These are phyloP conservation scores for Fraxinus nigra DNA, from an alignment of 305 asterid genomes.

Conservation along the genomic window DNA sequence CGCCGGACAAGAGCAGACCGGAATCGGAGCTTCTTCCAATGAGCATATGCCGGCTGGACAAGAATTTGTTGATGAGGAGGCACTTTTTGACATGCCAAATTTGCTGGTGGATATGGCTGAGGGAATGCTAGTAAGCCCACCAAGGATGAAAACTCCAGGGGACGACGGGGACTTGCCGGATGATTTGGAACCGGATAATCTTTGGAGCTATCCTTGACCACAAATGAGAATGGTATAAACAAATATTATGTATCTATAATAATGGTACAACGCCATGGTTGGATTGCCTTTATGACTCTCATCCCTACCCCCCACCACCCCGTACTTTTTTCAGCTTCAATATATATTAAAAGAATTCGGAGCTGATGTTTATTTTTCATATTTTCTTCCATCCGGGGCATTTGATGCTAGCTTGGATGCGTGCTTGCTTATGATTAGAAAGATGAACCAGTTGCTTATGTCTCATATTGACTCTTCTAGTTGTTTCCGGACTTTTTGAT, in stretches of 20 bases:
- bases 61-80: slow-evolving; percentile 56
- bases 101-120: slow-evolving; percentile 60
- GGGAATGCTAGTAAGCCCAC: slow-evolving; percentile 61
- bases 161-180: slow-evolving; percentile 32
- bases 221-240: not conserved
- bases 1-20: not conserved
- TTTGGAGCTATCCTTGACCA: slow-evolving; percentile 40
- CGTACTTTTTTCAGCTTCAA: not conserved
- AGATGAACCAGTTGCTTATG: not conserved
- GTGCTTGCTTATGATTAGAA: not conserved
- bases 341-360: not conserved
- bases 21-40: slow-evolving; percentile 2
- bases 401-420: not conserved
- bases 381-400: not conserved
- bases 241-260: not conserved
- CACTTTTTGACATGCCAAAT: slow-evolving; percentile 52
- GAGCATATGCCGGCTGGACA: not conserved
- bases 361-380: not conserved
- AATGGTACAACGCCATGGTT: slow-evolving; percentile 1
- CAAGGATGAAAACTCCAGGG: slow-evolving; percentile 26
- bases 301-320: not conserved
- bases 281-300: not conserved
- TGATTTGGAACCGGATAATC: slow-evolving; percentile 25
- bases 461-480: not conserved
- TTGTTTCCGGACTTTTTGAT: not conserved